phyloP scores from a whole-genome alignment of 495 filamentous ascomycete species.

The Alectoria sarmentosa region DNA sequence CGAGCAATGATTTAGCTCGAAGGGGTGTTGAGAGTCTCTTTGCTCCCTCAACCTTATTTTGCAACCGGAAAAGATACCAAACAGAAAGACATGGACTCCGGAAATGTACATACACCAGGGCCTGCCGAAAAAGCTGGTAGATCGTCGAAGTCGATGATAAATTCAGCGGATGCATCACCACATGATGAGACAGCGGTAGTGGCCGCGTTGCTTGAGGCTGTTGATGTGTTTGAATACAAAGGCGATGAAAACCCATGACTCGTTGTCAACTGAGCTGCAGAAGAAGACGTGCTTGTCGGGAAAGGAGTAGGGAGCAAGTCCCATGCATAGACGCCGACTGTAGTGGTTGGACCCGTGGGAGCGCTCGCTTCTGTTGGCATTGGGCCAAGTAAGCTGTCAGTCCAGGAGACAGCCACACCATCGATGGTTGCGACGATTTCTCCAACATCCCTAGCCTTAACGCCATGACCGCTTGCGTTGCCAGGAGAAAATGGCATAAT shows the following conservation, averaged over 20 bases:
- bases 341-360: neutral
- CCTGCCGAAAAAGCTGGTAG: slow-evolving; percentile 26
- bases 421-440: slow-evolving; percentile 22
- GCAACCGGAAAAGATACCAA: neutral
- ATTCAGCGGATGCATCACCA: slow-evolving; percentile 2
- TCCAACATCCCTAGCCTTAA: slow-evolving; percentile 16
- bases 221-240: slow-evolving; percentile 3
- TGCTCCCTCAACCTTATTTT: neutral
- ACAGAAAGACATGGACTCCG: neutral
- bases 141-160: slow-evolving; percentile 26
- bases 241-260: neutral
- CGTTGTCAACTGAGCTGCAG: neutral
- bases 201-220: neutral
- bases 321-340: slow-evolving; percentile 3
- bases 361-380: slow-evolving; percentile 1
- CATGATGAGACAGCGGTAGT: slow-evolving; percentile 13
- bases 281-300: neutral
- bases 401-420: slow-evolving; percentile 25
- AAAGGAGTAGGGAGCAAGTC: neutral
- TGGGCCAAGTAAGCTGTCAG: slow-evolving; percentile 13
- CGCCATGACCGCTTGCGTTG: neutral
- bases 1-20: neutral
- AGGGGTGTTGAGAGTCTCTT: neutral
- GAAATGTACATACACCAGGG: neutral
- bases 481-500: neutral